phyloP scores from a whole-genome alignment of 2,329 filamentous ascomycete genomes.

The Venturia aucupariae region DNA sequence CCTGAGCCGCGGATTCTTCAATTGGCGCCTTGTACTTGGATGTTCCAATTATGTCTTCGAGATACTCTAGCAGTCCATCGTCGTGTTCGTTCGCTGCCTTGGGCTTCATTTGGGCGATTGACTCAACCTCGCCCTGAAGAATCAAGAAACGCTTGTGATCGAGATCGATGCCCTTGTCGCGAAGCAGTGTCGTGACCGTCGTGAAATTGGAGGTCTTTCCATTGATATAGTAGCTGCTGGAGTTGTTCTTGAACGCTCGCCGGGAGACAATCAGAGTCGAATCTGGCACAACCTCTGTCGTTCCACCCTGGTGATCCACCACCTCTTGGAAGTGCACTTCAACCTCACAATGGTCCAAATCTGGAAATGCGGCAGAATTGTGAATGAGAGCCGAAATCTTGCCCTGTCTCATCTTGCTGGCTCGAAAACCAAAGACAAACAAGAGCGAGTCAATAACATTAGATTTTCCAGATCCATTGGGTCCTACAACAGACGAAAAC shows the following conservation, averaged over 20 bases:
- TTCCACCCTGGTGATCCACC: slow-evolving; percentile 72
- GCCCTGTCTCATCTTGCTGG: slow-evolving; percentile 98
- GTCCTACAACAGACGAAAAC: slow-evolving; percentile 95
- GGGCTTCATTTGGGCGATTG: slow-evolving; percentile 97
- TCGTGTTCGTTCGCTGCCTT: slow-evolving; percentile 94
- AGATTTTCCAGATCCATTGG: slow-evolving; percentile 96
- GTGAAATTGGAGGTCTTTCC: slow-evolving; percentile 85
- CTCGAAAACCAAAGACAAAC: slow-evolving; percentile 98
- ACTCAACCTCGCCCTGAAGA: slow-evolving; percentile 94
- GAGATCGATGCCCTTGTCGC: slow-evolving; percentile 82
- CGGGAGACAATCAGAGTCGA: slow-evolving; percentile 83
- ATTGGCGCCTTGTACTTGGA: slow-evolving; percentile 98
- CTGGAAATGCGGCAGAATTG: slow-evolving; percentile 79
- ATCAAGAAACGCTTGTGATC: slow-evolving; percentile 98
- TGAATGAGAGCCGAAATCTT: slow-evolving; percentile 97
- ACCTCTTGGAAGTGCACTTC: slow-evolving; percentile 96
- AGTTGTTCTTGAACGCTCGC: slow-evolving; percentile 94
- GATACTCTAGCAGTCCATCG: slow-evolving; percentile 88
- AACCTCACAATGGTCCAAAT: slow-evolving; percentile 87
- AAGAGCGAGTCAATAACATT: slow-evolving; percentile 97
- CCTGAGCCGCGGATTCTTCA: slow-evolving; percentile 82
- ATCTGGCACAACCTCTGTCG: slow-evolving; percentile 67
- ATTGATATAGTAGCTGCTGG: slow-evolving; percentile 97
- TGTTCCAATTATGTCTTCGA: slow-evolving; percentile 97
- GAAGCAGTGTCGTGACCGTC: slow-evolving; percentile 75